Percentiles rank a stretch among this genome's conserved stretches.
These are phyloP conservation scores for Quercus parvula DNA, from an alignment of 306 rosid genomes.

Conservation along the genomic window DNA sequence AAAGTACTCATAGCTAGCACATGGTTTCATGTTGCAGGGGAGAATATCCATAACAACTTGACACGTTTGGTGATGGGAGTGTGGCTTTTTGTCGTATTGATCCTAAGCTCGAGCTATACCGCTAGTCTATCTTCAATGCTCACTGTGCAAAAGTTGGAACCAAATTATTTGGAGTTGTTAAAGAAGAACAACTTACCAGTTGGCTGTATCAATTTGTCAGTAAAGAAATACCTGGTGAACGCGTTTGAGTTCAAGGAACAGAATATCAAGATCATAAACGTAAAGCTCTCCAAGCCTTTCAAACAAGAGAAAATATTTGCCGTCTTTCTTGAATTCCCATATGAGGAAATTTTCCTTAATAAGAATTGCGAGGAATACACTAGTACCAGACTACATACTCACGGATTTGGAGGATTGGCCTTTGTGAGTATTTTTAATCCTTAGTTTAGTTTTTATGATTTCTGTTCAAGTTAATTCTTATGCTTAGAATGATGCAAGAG, in stretches of 20 bases:
- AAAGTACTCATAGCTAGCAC: not conserved
- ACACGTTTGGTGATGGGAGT: constrained; percentile 43
- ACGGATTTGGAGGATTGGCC: constrained; percentile 36
- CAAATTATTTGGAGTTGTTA: constrained; percentile 32
- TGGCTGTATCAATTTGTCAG: constrained; percentile 38
- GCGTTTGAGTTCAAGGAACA: not conserved
- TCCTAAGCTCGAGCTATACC: constrained; percentile 61
- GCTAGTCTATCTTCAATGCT: constrained; percentile 75
- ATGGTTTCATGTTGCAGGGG: constrained; percentile 34
- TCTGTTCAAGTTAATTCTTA: no score
- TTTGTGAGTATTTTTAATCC: constrained; percentile 28
- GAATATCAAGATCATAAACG: not conserved
- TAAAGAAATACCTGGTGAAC: not conserved
- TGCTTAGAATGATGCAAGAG: no score
- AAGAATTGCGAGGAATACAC: constrained; percentile 21
- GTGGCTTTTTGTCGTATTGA: constrained; percentile 61
- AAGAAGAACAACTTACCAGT: constrained; percentile 34
- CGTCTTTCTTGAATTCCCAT: constrained; percentile 30
- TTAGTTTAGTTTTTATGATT: no score
- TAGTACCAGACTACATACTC: not conserved
- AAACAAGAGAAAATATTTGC: not conserved
- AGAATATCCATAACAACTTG: constrained; percentile 42
- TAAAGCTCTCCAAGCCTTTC: fast-evolving
- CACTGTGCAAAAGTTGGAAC: constrained; percentile 41
- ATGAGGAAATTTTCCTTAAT: constrained; percentile 20